phyloP scores from a whole-genome alignment of 164 flowering plant genomes.

The Vitis amurensis region DNA sequence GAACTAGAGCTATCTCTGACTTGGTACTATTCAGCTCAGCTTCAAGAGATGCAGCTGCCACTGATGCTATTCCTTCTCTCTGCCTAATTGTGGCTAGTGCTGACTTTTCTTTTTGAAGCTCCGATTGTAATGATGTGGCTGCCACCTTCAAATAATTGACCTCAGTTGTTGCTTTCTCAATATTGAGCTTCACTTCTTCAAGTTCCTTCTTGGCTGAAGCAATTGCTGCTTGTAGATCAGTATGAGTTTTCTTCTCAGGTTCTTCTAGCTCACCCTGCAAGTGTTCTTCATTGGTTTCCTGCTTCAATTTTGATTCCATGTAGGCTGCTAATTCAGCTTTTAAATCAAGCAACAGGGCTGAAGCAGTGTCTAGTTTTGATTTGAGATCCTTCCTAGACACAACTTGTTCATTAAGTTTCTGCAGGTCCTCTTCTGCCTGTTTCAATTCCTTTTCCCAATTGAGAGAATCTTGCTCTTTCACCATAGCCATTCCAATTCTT shows the following conservation, averaged over 20 bases:
- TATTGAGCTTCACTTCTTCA: slow-evolving; percentile 70
- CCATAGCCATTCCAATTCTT: slow-evolving; percentile 77
- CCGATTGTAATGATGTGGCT: slow-evolving; percentile 58
- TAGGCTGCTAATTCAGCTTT: slow-evolving; percentile 80
- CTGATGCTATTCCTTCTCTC: slow-evolving; percentile 87
- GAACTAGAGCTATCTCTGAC: slow-evolving; percentile 57
- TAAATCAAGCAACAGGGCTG: slow-evolving; percentile 51
- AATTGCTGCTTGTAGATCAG: slow-evolving; percentile 50
- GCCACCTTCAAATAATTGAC: slow-evolving; percentile 70
- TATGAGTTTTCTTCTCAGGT: slow-evolving; percentile 39
- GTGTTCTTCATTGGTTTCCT: slow-evolving; percentile 33
- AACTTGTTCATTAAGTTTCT: slow-evolving; percentile 51
- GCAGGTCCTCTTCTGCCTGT: slow-evolving; percentile 78
- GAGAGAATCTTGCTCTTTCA: slow-evolving; percentile 66
- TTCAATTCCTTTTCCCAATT: slow-evolving; percentile 79
- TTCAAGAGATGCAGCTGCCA: slow-evolving; percentile 80
- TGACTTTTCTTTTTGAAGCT: slow-evolving; percentile 68
- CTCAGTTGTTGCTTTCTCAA: slow-evolving; percentile 72
- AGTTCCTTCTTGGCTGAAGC: slow-evolving; percentile 71
- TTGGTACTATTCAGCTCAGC: slow-evolving; percentile 63
- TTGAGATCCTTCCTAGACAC: slow-evolving; percentile 58
- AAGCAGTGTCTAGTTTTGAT: slow-evolving; percentile 62
- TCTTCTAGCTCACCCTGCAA: slow-evolving; percentile 19
- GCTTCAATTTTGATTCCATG: slow-evolving; percentile 62
- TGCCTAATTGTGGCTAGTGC: slow-evolving; percentile 62